Evolutionary conservation across 305 asterid species (phyloP), one percentile per base, ranked within the genome.

Genomic region (Fraxinus ornus): DNA sequence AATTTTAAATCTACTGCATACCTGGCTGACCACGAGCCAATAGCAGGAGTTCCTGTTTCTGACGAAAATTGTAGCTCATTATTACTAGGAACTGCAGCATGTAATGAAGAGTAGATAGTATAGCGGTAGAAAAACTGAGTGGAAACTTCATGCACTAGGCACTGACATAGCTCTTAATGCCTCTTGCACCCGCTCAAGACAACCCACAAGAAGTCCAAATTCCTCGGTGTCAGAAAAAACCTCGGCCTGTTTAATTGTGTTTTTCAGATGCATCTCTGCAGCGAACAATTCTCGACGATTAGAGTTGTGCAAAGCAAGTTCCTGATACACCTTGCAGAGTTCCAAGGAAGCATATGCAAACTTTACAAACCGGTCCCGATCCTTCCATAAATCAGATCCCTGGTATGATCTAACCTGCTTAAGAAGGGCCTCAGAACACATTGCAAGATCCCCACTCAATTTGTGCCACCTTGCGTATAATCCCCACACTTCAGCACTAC

Each of bases 201-300:
- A 89, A 83, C 91, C 91, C 76, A 82, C 86, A 62, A 96, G 93
- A 78, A 89, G 88, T 76, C 80, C 78, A 75, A 78, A 93, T 80
- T 91, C 99, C 66, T 87, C 83, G 10, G 90, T 90, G 77, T 88
- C 87, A 2, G 94, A 87, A 81, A 92, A 92, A 66, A 84, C 70
- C 7, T 21, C 89, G 24, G 94, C 98, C 90, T 90, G 97, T 87
- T 93, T 93, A 3, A 93, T 88, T 32, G 92, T 86, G 90, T 83
- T 92, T 88, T 94, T 96, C 71, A 94, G 78, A 88, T 92, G 99
- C 99, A 91, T 93, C 89, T 94, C 98, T 8, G 99, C 97, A 33
- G 98, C 91, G 85, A 86, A 86, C 68, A 96, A 86, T 86, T 94
- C 98, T 84, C 85, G 85, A n/a, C 87, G 88, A 62, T 91, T 89